Percentiles rank a stretch among this genome's conserved stretches.
phyloP scores from a whole-genome alignment of 2,329 filamentous ascomycete species.

The Torrubiellomyces zombiae region DNA sequence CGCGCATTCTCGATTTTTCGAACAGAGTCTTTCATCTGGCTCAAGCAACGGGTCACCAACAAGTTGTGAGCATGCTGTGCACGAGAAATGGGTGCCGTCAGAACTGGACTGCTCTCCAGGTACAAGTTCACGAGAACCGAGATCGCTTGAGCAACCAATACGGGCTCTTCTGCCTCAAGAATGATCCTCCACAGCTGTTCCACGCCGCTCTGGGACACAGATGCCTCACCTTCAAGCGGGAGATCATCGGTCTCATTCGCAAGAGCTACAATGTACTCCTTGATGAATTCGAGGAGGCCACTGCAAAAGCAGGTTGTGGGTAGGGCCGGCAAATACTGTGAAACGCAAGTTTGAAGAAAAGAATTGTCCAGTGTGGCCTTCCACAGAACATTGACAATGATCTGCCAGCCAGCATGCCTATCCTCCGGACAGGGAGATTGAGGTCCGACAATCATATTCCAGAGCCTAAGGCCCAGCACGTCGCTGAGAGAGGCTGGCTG shows the following conservation, averaged over 20 bases:
- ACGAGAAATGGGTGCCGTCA: slow-evolving; percentile 28
- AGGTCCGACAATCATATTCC: slow-evolving; percentile 56
- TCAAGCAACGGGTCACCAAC: slow-evolving; percentile 57
- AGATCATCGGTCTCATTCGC: slow-evolving; percentile 27
- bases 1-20: slow-evolving; percentile 28
- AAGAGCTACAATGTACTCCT: slow-evolving; percentile 29
- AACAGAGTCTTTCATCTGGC: slow-evolving; percentile 50
- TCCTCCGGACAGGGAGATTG: slow-evolving; percentile 41
- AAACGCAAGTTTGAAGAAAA: slow-evolving; percentile 37
- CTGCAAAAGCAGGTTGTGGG: slow-evolving; percentile 40
- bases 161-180: slow-evolving; percentile 46
- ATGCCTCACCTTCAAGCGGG: slow-evolving; percentile 33
- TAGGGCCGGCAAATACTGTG: slow-evolving; percentile 39
- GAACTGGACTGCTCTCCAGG: slow-evolving; percentile 38
- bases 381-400: slow-evolving; percentile 34
- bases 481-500: slow-evolving; percentile 44
- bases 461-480: slow-evolving; percentile 47
- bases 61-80: slow-evolving; percentile 46
- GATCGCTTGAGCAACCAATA: slow-evolving; percentile 53
- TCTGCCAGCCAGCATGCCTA: slow-evolving; percentile 51
- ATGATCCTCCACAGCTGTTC: slow-evolving; percentile 78
- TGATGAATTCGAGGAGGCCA: slow-evolving; percentile 47
- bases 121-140: slow-evolving; percentile 53
- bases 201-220: slow-evolving; percentile 33
- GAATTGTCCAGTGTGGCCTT: slow-evolving; percentile 30